These are phyloP conservation scores for Mucor indicus DNA, from an alignment of 371 early-diverging fungal genomes.

Conservation along the genomic window DNA sequence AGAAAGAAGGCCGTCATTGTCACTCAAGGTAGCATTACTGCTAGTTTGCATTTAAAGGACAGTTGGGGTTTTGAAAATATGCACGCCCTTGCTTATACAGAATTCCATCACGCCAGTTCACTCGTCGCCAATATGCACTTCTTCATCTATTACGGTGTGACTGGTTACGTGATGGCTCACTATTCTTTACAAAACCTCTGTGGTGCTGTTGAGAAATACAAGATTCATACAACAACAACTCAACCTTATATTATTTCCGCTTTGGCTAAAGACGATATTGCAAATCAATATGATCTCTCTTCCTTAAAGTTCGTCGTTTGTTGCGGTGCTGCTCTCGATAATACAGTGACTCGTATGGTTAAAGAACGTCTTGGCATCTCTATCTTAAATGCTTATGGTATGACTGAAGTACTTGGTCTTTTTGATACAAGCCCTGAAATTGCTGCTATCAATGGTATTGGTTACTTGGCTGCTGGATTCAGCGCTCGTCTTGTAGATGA, in stretches of 20 bases:
- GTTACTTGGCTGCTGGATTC: neutral
- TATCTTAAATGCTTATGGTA: slow-evolving; percentile 61
- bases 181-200: slow-evolving; percentile 59
- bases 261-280: slow-evolving; percentile 50
- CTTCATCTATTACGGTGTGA: neutral
- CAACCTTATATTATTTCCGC: slow-evolving; percentile 61
- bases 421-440: neutral
- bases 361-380: slow-evolving; percentile 36
- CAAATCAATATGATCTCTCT: slow-evolving; percentile 59
- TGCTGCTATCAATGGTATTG: neutral
- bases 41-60: neutral
- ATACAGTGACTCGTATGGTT: slow-evolving; percentile 37
- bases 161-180: slow-evolving; percentile 39
- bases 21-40: neutral
- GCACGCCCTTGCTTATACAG: neutral
- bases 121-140: neutral
- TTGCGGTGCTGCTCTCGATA: slow-evolving; percentile 72
- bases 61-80: neutral
- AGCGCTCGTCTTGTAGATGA: neutral
- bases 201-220: slow-evolving; percentile 51
- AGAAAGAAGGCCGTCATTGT: slow-evolving; percentile 20
- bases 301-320: slow-evolving; percentile 49
- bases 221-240: slow-evolving; percentile 52
- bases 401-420: slow-evolving; percentile 50
- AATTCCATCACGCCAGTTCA: slow-evolving; percentile 14